A percentile compares a stretch with the other conserved stretches of the same genome.
phyloP scores from a whole-genome alignment of 148 eudicot species.

The Nepenthes gracilis region DNA sequence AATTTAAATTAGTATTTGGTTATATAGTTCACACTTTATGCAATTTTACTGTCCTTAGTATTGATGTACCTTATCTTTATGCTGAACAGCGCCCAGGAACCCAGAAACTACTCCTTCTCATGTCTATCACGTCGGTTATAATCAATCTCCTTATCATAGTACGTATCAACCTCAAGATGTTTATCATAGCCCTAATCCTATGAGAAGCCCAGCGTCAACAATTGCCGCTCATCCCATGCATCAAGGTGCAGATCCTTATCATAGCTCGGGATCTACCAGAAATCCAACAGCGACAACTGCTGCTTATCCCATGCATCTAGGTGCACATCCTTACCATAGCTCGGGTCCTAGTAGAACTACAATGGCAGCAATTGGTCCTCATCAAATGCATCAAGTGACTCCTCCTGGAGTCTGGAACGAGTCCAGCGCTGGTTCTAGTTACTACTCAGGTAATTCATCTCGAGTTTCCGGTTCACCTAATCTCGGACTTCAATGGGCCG shows the following conservation, averaged over 20 bases:
- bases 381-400: constrained; percentile 22
- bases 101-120: not conserved
- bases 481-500: constrained; percentile 12
- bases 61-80: not conserved
- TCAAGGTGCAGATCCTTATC: not conserved
- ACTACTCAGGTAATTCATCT: constrained; percentile 8
- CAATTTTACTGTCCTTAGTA: not conserved
- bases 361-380: constrained; percentile 21
- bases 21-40: not conserved
- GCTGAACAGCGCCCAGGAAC: not conserved
- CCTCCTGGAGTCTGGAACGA: constrained; percentile 1
- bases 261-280: not conserved
- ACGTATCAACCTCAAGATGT: not conserved
- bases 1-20: too few relatives aligned
- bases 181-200: not conserved
- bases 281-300: too few relatives aligned
- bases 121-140: not conserved
- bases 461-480: constrained; percentile 11
- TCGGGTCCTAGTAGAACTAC: constrained; percentile 18
- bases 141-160: not conserved
- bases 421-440: constrained; percentile 4
- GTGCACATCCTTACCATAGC: constrained; percentile 8
- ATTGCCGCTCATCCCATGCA: not conserved
- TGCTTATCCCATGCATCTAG: too few relatives aligned
- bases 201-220: not conserved